Evolutionary conservation across 176 grass and related monocot species (phyloP).

Genomic region (Oryza coarctata): DNA sequence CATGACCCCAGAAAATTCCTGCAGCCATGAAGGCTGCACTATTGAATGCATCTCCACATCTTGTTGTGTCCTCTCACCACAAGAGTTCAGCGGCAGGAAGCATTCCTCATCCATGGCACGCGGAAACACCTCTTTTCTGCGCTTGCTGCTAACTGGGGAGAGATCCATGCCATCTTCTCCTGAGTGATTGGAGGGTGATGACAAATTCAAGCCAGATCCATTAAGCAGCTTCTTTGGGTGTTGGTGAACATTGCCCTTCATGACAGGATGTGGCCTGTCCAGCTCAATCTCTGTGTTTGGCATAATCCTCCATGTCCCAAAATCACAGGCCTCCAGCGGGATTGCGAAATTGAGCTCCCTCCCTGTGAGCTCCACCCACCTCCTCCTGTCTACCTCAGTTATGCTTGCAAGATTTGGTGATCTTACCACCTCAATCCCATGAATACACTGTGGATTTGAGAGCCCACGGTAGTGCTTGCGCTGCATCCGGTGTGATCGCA

Average conservation of each 20-base stretch:
- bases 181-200: conserved; percentile 71
- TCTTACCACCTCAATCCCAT: conserved; percentile 86
- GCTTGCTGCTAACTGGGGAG: conserved; percentile 81
- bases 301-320: conserved; percentile 89
- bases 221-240: conserved; percentile 72
- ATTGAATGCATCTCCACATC: conserved; percentile 68
- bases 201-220: conserved; percentile 77
- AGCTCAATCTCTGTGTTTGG: conserved; percentile 76
- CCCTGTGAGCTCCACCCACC: conserved; percentile 87
- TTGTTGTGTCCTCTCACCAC: conserved; percentile 35
- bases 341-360: conserved; percentile 84
- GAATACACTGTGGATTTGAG: conserved; percentile 95
- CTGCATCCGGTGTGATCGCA: conserved; percentile 97
- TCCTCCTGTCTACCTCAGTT: conserved; percentile 77
- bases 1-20: conserved; percentile 86
- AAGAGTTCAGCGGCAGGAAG: conserved; percentile 66
- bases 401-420: conserved; percentile 63
- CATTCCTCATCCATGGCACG: conserved; percentile 75
- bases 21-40: conserved; percentile 56
- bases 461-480: conserved; percentile 94
- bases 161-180: conserved; percentile 83
- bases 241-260: conserved; percentile 46
- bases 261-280: conserved; percentile 51
- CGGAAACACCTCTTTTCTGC: conserved; percentile 64
- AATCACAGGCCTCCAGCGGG: conserved; percentile 82